These are phyloP conservation scores for Rossbeevera mucosa DNA, from an alignment of 768 basidiomycete genomes.

Conservation along the genomic window DNA sequence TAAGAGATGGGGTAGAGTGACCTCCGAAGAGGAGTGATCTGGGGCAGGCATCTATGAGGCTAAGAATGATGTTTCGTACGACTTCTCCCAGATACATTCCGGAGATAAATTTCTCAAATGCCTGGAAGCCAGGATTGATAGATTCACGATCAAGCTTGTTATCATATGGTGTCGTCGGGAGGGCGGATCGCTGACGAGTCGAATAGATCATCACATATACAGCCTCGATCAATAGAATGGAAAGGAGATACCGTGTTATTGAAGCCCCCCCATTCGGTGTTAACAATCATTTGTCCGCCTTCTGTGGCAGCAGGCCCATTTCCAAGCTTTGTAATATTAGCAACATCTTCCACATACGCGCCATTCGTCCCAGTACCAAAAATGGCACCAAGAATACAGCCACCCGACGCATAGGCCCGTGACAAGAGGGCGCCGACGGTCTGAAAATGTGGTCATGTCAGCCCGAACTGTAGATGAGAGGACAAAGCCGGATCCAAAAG, in stretches of 20 bases:
- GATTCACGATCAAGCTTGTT: conserved; percentile 88
- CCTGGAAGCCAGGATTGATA: conserved; percentile 90
- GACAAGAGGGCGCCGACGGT: conserved; percentile 95
- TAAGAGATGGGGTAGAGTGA: conserved; percentile 63
- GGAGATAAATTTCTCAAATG: conserved; percentile 97
- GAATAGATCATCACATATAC: conserved; percentile 1
- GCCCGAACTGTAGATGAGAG: background rate
- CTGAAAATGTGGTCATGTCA: conserved; percentile 36
- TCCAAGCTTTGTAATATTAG: conserved; percentile 80
- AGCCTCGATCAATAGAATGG: background rate
- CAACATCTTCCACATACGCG: conserved; percentile 87
- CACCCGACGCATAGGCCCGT: conserved; percentile 88
- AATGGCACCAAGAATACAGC: conserved; percentile 84
- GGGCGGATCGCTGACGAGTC: conserved; percentile 58
- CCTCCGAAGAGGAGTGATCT: conserved; percentile 76
- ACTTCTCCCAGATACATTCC: conserved; percentile 99
- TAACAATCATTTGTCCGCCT: conserved; percentile 86
- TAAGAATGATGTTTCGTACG: conserved; percentile 76
- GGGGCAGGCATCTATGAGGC: conserved; percentile 74
- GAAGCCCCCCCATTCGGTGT: conserved; percentile 98
- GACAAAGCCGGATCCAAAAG: background rate
- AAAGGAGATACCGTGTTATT: conserved; percentile 75
- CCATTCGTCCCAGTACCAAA: conserved; percentile 99
- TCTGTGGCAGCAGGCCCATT: conserved; percentile 53
- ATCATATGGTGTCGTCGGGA: conserved; percentile 88